Conservation (phyloP, 768 basidiomycete species). For the Plicaturopsis crispa region DNA sequence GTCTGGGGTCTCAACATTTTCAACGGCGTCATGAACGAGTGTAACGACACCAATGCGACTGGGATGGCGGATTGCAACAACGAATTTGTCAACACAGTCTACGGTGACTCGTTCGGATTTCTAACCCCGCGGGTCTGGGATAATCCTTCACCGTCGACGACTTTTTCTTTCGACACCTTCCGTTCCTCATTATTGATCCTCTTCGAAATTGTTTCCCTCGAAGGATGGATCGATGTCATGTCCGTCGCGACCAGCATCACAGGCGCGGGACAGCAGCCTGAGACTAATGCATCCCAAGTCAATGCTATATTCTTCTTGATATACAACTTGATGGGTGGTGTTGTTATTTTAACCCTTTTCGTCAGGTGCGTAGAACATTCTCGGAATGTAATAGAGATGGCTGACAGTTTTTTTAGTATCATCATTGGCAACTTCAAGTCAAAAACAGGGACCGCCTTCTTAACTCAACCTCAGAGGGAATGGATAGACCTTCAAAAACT, state of each 20-base stretch:
- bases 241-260: slow-evolving; percentile 69
- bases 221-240: slow-evolving; percentile 98
- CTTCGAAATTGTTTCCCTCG: slow-evolving; percentile 93
- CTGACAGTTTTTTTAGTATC: slow-evolving; percentile 56
- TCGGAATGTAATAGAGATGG: too few relatives aligned
- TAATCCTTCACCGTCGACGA: slow-evolving; percentile 74
- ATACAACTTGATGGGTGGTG: slow-evolving; percentile 86
- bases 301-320: slow-evolving; percentile 90
- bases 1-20: slow-evolving; percentile 96
- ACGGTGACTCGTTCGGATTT: slow-evolving; percentile 57
- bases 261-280: slow-evolving; percentile 61
- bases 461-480: slow-evolving; percentile 82
- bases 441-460: slow-evolving; percentile 77
- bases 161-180: slow-evolving; percentile 89
- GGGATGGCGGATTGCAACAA: slow-evolving; percentile 63
- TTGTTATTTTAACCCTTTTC: slow-evolving; percentile 85
- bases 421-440: slow-evolving; percentile 92
- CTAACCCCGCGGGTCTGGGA: slow-evolving; percentile 84
- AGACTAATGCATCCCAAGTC: slow-evolving; percentile 61
- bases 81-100: slow-evolving; percentile 63
- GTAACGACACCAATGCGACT: slow-evolving; percentile 59
- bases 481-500: slow-evolving; percentile 93
- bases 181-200: slow-evolving; percentile 78
- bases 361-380: slow-evolving; percentile 70
- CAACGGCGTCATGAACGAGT: slow-evolving; percentile 71